phyloP scores from a whole-genome alignment of 352 stramenopile genomes.

The Globisporangium mamillatum region DNA sequence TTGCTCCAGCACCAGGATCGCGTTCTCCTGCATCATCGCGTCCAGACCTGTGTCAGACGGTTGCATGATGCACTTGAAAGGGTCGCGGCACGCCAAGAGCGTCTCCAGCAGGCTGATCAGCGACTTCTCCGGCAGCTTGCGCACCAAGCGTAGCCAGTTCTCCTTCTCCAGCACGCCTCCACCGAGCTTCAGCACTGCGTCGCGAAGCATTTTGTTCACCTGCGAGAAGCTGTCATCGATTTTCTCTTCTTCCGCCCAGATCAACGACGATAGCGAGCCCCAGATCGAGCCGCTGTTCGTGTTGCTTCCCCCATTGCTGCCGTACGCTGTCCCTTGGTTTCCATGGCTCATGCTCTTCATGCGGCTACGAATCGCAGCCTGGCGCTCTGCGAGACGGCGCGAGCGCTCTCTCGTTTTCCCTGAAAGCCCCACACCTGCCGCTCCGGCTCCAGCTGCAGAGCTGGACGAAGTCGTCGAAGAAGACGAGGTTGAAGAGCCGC shows the following conservation, averaged over 20 bases:
- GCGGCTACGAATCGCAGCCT: slow-evolving; percentile 75
- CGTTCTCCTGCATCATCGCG: slow-evolving; percentile 88
- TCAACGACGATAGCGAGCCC: slow-evolving; percentile 80
- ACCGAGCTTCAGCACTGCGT: slow-evolving; percentile 67
- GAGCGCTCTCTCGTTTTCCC: slow-evolving; percentile 79
- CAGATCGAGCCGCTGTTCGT: slow-evolving; percentile 62
- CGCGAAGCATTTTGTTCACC: slow-evolving; percentile 76
- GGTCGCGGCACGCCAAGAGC: slow-evolving; percentile 67
- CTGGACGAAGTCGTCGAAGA: slow-evolving; percentile 26
- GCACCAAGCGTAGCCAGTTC: slow-evolving; percentile 82
- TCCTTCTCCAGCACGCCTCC: slow-evolving; percentile 81
- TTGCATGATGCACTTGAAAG: slow-evolving; percentile 76
- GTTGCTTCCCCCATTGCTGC: slow-evolving; percentile 25
- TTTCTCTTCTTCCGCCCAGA: slow-evolving; percentile 84
- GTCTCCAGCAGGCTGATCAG: slow-evolving; percentile 70
- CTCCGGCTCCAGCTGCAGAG: slow-evolving; percentile 1
- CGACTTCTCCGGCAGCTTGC: slow-evolving; percentile 65
- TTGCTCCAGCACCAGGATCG: slow-evolving; percentile 82
- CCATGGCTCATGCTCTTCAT: slow-evolving; percentile 79
- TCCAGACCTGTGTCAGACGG: slow-evolving; percentile 47
- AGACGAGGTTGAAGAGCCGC: slow-evolving; percentile 25
- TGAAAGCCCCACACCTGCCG: slow-evolving; percentile 46
- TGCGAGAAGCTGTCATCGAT: slow-evolving; percentile 76
- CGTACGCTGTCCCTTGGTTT: slow-evolving; percentile 42
- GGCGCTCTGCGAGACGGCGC: slow-evolving; percentile 71